Base-by-base conservation (phyloP, 2,329 filamentous ascomycete genomes). In the Verruconis gallopava region DNA sequence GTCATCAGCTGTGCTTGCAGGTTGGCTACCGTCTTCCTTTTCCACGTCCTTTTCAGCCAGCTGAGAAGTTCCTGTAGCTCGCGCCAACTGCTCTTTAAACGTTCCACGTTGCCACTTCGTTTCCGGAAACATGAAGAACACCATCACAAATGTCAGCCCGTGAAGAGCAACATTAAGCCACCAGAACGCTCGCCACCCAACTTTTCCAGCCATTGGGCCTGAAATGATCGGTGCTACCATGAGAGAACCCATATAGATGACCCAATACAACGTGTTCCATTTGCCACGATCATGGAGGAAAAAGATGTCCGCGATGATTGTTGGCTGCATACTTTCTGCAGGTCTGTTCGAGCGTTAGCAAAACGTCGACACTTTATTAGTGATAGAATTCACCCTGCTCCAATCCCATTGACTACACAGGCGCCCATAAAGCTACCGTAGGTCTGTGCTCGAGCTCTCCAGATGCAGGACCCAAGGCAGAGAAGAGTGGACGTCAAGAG, bases 371-470 rank as follows among this genome's bases (percentile, higher is more conserved):
- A 40, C 4, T 13, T 19, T 5, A 20, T 33, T 18, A 34, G 17
- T 6, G 21, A 15, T 12, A 9, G 21, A 6, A 41, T 6, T 11
- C 15, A 12, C 17, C 35, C 40, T 3, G 38, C 14, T 4, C 38
- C 42, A 15, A 45, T 14, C 3, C 30, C 32, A 39, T 40, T 46
- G 17, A 38, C 14, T 5, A 75, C 63, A 43, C 63, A 76, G 38
- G 69, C 75, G 3, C 73, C 77, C 73, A 81, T 77, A 52, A 79
- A 80, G 38, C 69, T 73, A 39, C 62, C 60, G 51, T 81, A 80
- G 0, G 65, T 66, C 13, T 61, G 68, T 4, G 77, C 74, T 38
- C 60, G 60, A 0, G 75, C 76, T 47, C 74, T 66, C 74, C 72
- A 76, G 46, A 76, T 71, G 18, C 64, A 66, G 13, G 67, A 68